phyloP scores from a whole-genome alignment of 2,329 filamentous ascomycete genomes.

The Xylaria hypoxylon region DNA sequence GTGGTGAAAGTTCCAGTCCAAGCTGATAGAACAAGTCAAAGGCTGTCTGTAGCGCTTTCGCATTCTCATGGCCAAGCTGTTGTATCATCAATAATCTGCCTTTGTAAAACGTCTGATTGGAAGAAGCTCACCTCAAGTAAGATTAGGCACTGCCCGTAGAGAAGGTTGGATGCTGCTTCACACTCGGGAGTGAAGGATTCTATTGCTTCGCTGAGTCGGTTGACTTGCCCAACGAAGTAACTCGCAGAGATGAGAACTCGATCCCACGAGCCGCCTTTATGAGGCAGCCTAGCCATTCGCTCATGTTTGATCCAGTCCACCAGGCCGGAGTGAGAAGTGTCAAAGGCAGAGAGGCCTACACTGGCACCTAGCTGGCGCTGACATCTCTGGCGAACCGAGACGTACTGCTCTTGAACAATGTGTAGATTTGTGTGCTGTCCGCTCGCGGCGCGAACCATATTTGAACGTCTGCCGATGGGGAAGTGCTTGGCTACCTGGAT shows the following conservation, averaged over 20 bases:
- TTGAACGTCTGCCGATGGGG: slow-evolving; percentile 21
- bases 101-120: not conserved
- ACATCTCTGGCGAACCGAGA: slow-evolving; percentile 33
- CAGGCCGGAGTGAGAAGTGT: slow-evolving; percentile 35
- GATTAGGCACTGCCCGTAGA: slow-evolving; percentile 38
- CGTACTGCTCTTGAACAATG: slow-evolving; percentile 35
- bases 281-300: slow-evolving; percentile 36
- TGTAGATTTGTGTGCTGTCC: slow-evolving; percentile 23
- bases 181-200: slow-evolving; percentile 36
- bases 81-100: not conserved
- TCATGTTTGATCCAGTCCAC: slow-evolving; percentile 37
- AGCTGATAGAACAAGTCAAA: slow-evolving; percentile 40
- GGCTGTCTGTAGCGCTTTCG: slow-evolving; percentile 33
- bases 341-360: slow-evolving; percentile 32
- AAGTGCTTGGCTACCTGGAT: slow-evolving; percentile 28
- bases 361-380: slow-evolving; percentile 36
- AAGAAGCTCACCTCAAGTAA: slow-evolving; percentile 35
- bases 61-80: slow-evolving; percentile 38
- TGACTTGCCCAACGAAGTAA: slow-evolving; percentile 38
- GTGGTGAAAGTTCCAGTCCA: slow-evolving; percentile 33
- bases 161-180: slow-evolving; percentile 34
- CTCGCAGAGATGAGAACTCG: slow-evolving; percentile 36
- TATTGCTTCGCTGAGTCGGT: slow-evolving; percentile 35
- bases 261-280: slow-evolving; percentile 36
- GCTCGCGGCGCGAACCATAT: slow-evolving; percentile 22